Evolutionary conservation across 2,329 filamentous ascomycete genomes (phyloP).

Genomic region (Aspergillus thermomutatus): DNA sequence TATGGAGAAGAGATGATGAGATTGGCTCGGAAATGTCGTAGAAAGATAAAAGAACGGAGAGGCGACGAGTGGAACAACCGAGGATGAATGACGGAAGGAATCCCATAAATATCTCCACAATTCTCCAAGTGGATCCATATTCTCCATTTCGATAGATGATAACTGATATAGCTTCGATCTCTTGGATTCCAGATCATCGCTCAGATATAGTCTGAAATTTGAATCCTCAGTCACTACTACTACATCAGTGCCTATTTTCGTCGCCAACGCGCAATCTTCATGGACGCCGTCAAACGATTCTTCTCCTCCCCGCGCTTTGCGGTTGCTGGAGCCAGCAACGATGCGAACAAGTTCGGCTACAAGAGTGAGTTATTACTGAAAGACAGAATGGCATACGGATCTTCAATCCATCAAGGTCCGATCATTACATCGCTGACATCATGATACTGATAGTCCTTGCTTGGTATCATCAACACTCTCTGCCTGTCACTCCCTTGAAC

Average conservation of each 20-base stretch:
- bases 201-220: background rate
- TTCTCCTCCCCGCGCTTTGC: conserved; percentile 78
- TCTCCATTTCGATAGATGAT: background rate
- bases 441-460: conserved; percentile 63
- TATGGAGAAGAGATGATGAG: background rate
- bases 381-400: background rate
- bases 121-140: background rate
- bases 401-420: background rate
- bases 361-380: conserved; percentile 57
- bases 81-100: background rate
- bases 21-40: conserved; percentile 9
- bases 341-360: conserved; percentile 81
- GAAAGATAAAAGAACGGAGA: conserved; percentile 1
- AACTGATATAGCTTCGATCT: background rate
- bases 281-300: conserved; percentile 66
- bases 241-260: conserved; percentile 7
- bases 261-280: conserved; percentile 9
- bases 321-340: conserved; percentile 84
- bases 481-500: conserved; percentile 82
- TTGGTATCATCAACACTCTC: conserved; percentile 77
- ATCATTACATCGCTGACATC: background rate
- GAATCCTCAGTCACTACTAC: background rate
- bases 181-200: background rate
- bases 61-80: background rate
- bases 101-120: background rate